Base-by-base conservation (phyloP, 164 flowering plant species). In the Saururus chinensis region DNA sequence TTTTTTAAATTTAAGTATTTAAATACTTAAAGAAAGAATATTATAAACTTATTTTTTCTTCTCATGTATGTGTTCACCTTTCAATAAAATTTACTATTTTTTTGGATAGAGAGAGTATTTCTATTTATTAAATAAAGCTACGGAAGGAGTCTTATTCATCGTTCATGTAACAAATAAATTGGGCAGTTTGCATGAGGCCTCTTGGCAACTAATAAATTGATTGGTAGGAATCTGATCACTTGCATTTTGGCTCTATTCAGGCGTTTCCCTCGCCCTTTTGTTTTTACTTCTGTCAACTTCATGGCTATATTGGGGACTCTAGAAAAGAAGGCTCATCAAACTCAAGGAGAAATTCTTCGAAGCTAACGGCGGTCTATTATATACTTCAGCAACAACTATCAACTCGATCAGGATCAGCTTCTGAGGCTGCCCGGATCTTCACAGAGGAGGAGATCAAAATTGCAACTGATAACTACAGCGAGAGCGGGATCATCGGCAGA, bases 401-500 rank as follows among this genome's bases (percentile, higher is more conserved):
- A 22, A 40, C 65, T 40, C 40, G 49, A 22, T 6, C 20, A 4
- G 66, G 26, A 19, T 37, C 24, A 4, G 17, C 14, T 19, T 21
- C 41, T 9, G 40, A 20, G 51, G 45, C 42, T 7, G 30, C 54
- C 10, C 56, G 48, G 22, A 63, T 63, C 19, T 63, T 63, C 24
- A 54, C 37, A 13, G 53, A 35, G 20, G 60, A 60, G 30, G 71
- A 71, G 56, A 30, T 71, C 17, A 20, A 58, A 40, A 53, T 45
- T 24, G 70, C 70, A 24, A 66, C 70, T 9, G 62, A 66, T 30
- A 68, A 68, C 60, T 72, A 48, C 45, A 48, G 51, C 16, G 64
- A 57, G 37, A 40, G n/a, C 51, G 13, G 23, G 14, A 60, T 71
- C 11, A 13, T 71, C 1, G 71, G 71, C 9, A 40, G 63, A 30